Conservation (phyloP, 148 eudicot species). For the Silene latifolia region DNA sequence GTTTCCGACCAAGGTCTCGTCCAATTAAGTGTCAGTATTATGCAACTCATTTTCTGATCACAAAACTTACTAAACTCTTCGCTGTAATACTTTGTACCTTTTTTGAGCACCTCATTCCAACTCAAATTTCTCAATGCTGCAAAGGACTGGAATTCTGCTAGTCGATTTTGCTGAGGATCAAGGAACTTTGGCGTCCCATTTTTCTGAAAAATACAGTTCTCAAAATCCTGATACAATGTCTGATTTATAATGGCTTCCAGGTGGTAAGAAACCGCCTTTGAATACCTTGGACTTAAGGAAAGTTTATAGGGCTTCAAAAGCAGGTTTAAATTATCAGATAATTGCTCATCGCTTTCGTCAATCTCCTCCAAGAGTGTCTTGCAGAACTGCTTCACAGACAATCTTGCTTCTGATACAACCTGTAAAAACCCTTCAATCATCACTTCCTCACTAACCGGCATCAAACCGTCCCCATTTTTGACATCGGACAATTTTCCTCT, state of each 20-base stretch:
- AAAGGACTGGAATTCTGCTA: slow-evolving; percentile 62
- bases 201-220: slow-evolving; percentile 72
- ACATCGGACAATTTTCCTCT: slow-evolving; percentile 25
- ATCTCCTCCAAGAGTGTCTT: slow-evolving; percentile 57
- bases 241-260: slow-evolving; percentile 83
- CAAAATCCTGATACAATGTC: slow-evolving; percentile 73
- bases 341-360: slow-evolving; percentile 55
- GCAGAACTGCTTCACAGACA: slow-evolving; percentile 82
- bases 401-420: slow-evolving; percentile 77
- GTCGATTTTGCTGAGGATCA: slow-evolving; percentile 62
- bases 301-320: slow-evolving; percentile 68
- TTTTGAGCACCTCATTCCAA: slow-evolving; percentile 83
- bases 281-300: slow-evolving; percentile 53
- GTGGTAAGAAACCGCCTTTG: slow-evolving; percentile 65
- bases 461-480: slow-evolving; percentile 25
- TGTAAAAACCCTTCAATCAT: slow-evolving; percentile 95
- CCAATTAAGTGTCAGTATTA: slow-evolving; percentile 61
- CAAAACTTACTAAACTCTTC: slow-evolving; percentile 92
- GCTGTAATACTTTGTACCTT: slow-evolving; percentile 90
- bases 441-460: slow-evolving; percentile 75
- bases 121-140: slow-evolving; percentile 68
- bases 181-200: slow-evolving; percentile 71
- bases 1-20: slow-evolving; percentile 87
- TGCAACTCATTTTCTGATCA: slow-evolving; percentile 84
- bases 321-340: slow-evolving; percentile 50